Evolutionary conservation across 2,329 filamentous ascomycete species (phyloP), one percentile per base, ranked within the genome.

Genomic region (Microsporum audouinii): DNA sequence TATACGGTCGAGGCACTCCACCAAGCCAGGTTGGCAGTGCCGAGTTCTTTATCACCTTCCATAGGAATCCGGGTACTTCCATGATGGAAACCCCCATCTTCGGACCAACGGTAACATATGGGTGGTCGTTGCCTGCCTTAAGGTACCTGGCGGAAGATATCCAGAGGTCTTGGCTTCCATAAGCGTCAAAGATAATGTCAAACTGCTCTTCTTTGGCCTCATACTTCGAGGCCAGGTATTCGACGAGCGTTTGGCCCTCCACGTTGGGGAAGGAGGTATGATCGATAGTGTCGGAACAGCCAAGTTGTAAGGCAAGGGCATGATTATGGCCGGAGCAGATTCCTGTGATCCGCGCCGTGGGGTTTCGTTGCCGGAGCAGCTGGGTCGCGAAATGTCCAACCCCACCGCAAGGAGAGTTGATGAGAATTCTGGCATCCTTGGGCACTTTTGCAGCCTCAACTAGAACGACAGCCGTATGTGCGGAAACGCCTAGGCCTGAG

Each of bases 151-250:
- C 10, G 5, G 60, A 60, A 3, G 51, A 27, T 45, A 59, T 60
- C 62, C 62, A 63, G 8, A 63, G 58, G 10, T 63, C 60, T 49
- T 63, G 62, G 12, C 57, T 63, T 17, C 62, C 62, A 12, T 63
- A 62, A 27, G 62, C 62, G 23, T 63, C 62, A 31, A 63, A 63
- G 33, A 63, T 49, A 34, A 56, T 38, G 38, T 63, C 62, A 41
- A 63, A 63, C 57, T 58, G 53, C 17, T 39, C 45, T 33, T 63
- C 38, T 8, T 31, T 56, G 14, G 23, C 49, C 7, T 60, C 60
- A 47, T 63, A 56, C 12, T 29, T 47, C 3, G 49, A 47, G 8
- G 33, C 34, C 5, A 63, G 57, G 49, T 60, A 58, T 2, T 57
- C 23, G 8, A 53, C 58, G 1, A 63, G 33, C 14, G 36, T 59